These are phyloP conservation scores for thale cress (Arabidopsis thaliana) DNA, from an alignment of 345 rosid genomes.

Conservation along the genomic window DNA sequence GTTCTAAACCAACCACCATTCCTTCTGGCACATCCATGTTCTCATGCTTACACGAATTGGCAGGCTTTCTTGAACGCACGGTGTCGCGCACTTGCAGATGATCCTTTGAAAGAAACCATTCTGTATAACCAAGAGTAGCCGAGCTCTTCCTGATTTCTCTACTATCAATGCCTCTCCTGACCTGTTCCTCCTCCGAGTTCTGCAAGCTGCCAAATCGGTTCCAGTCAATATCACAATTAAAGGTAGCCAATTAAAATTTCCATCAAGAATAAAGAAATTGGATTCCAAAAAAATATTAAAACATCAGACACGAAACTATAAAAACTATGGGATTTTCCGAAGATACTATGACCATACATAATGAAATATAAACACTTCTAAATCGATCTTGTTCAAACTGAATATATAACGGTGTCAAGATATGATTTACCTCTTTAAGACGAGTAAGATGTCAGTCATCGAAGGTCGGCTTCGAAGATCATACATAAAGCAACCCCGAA, in stretches of 20 bases:
- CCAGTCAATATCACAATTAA: conserved; percentile 26
- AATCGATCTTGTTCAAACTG: conserved; percentile 5
- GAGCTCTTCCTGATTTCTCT: conserved; percentile 49
- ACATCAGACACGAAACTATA: background rate
- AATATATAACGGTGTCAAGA: conserved; percentile 1
- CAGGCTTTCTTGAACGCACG: conserved; percentile 88
- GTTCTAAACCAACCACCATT: conserved; percentile 75
- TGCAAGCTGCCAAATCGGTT: conserved; percentile 62
- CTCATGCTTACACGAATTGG: conserved; percentile 59
- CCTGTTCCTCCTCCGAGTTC: conserved; percentile 55
- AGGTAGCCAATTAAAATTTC: conserved; percentile 1
- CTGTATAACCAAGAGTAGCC: conserved; percentile 58
- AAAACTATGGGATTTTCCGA: background rate
- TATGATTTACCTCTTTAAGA: conserved; percentile 64
- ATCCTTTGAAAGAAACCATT: conserved; percentile 88
- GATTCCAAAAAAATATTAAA: background rate
- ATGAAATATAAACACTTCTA: background rate
- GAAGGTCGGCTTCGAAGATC: conserved; percentile 88
- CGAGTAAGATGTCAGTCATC: conserved; percentile 73
- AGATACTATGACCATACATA: conserved; percentile 4
- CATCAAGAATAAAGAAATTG: conserved; percentile 2
- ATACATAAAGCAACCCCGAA: conserved; percentile 85
- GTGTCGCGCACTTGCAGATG: conserved; percentile 69
- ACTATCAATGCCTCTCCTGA: conserved; percentile 58
- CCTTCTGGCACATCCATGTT: conserved; percentile 91